Evolutionary conservation across 805 yeast genomes (phyloP).

Genomic region (Candida corydali): DNA sequence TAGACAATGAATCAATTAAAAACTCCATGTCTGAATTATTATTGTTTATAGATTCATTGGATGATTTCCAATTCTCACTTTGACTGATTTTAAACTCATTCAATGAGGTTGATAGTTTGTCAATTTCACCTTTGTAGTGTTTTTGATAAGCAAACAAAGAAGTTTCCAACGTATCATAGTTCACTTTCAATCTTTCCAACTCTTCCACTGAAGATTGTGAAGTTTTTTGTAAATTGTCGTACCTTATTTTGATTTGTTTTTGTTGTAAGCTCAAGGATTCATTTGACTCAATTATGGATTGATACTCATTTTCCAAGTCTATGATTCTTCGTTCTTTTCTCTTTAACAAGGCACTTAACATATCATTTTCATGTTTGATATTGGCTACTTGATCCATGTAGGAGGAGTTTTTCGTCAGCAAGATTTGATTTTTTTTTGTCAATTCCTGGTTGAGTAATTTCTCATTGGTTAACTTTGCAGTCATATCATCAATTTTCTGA

Average conservation of each 20-base stretch:
- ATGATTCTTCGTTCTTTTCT: slow-evolving; percentile 66
- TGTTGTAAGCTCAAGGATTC: slow-evolving; percentile 48
- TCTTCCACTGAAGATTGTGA: slow-evolving; percentile 46
- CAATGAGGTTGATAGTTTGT: slow-evolving; percentile 32
- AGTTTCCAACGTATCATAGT: slow-evolving; percentile 54
- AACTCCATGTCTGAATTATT: slow-evolving; percentile 49
- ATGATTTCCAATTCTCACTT: slow-evolving; percentile 28
- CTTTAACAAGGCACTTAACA: slow-evolving; percentile 60
- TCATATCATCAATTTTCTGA: slow-evolving; percentile 38
- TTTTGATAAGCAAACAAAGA: slow-evolving; percentile 50
- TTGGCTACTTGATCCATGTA: slow-evolving; percentile 63
- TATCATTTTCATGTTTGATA: slow-evolving; percentile 74
- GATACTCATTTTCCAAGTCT: slow-evolving; percentile 60
- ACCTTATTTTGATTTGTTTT: slow-evolving; percentile 47
- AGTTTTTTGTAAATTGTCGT: slow-evolving; percentile 45
- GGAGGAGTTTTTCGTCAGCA: slow-evolving; percentile 47
- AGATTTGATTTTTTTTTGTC: slow-evolving; percentile 48
- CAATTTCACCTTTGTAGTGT: slow-evolving; percentile 44
- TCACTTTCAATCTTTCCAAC: slow-evolving; percentile 49
- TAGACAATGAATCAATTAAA: slow-evolving; percentile 45
- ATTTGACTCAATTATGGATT: slow-evolving; percentile 41
- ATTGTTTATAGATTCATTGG: slow-evolving; percentile 32
- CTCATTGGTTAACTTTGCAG: slow-evolving; percentile 41
- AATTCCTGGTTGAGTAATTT: slow-evolving; percentile 42
- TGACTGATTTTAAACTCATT: slow-evolving; percentile 33